Conservation (phyloP, 805 yeast species). For the Millerozyma acaciae region DNA sequence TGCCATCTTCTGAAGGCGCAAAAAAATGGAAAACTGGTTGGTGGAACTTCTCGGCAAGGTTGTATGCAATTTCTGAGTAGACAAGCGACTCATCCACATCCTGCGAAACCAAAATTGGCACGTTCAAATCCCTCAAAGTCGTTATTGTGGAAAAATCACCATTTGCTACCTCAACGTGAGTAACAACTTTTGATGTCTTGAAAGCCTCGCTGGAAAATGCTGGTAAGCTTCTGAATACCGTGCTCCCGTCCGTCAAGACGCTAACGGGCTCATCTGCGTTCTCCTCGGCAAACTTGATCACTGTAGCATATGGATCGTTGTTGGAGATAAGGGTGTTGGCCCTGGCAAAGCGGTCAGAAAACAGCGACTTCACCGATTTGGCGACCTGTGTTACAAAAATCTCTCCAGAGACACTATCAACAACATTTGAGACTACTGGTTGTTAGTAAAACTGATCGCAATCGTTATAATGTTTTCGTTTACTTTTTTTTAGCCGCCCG, state of each 20-base stretch:
- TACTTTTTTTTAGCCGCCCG: not conserved
- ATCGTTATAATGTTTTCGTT: not conserved
- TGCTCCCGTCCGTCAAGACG: constrained; percentile 49
- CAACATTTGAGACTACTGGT: constrained; percentile 28
- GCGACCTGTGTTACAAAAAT: constrained; percentile 47
- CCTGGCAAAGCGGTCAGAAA: constrained; percentile 21
- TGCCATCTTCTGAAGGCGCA: constrained; percentile 20
- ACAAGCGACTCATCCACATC: constrained; percentile 49
- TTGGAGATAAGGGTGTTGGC: constrained; percentile 32
- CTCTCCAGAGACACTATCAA: constrained; percentile 22
- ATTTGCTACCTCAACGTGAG: constrained; percentile 55
- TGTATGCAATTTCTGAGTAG: constrained; percentile 55
- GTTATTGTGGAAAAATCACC: constrained; percentile 68
- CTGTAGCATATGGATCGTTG: constrained; percentile 52
- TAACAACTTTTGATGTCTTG: constrained; percentile 43
- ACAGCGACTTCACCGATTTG: constrained; percentile 36
- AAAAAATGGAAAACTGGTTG: constrained; percentile 74
- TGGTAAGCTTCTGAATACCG: constrained; percentile 60
- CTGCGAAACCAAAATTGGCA: constrained; percentile 66
- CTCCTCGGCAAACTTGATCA: constrained; percentile 27
- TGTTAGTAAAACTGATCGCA: constrained; percentile 9
- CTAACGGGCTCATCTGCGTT: constrained; percentile 29
- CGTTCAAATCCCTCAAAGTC: constrained; percentile 68
- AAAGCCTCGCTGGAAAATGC: constrained; percentile 42
- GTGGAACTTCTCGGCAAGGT: constrained; percentile 45